Base-by-base conservation (phyloP, 306 rosid genomes). In the Benincasa hispida region DNA sequence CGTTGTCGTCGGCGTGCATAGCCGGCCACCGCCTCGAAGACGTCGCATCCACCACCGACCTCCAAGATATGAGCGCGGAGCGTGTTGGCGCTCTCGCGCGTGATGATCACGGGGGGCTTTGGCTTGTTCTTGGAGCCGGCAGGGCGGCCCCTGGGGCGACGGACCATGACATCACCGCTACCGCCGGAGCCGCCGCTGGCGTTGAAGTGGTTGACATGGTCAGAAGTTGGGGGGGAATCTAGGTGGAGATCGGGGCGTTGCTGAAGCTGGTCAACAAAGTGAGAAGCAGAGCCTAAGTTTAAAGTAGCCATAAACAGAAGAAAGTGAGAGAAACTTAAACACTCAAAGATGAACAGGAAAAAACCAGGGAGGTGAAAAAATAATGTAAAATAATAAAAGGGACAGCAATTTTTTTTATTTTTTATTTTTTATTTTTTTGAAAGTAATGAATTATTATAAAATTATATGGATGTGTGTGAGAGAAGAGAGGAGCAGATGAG, bases 31-130 rank as follows among this genome's bases (percentile, higher is more conserved):
- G 59, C 67, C 47, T 60, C 73, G 8, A 77, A 77, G 45, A 77
- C 79, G 10, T 77, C 79, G 21, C 47, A 61, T 9, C 79, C 79
- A 8, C 72, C 9, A 8, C 32, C 32, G 7, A 77, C 60, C 48
- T 77, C 79, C 45, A 77, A 48, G 39, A 77, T 77, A 30, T 77
- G 79, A 61, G 79, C 79, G 48, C 79, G 48, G 5, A 77, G 72
- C 10, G 79, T 77, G 30, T 77, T 58, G 22, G 79, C 79, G 8
- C 72, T 60, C 74, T 76, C 79, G 2, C 57, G 32, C 17, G 79
- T 76, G 45, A 76, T 76, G 42, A 76, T 76, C 24, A 76, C 79
- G 8, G 79, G 79, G 0, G 79, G 79, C 37, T 77, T 77, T 5
- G 17, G 27, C 21, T 77, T 77, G 61, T 77, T 77, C 37, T 77